These are phyloP conservation scores for Dipteronia sinensis DNA, from an alignment of 345 rosid genomes.

Conservation along the genomic window DNA sequence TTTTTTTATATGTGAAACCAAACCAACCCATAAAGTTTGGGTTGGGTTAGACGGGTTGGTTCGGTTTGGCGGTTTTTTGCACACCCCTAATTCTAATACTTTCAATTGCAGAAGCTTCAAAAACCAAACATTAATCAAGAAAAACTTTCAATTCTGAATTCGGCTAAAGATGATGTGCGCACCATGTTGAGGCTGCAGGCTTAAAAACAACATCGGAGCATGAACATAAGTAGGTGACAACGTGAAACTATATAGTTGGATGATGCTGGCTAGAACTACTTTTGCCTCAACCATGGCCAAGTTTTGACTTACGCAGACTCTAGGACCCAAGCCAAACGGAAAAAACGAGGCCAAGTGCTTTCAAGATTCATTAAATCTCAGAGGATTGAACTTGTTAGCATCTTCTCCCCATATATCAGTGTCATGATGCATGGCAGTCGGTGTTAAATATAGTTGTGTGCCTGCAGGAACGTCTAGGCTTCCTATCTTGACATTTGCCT, in stretches of 20 bases:
- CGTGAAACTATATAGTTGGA: slow-evolving; percentile 43
- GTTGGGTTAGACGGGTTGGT: no score
- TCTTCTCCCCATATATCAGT: slow-evolving; percentile 70
- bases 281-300: slow-evolving; percentile 59
- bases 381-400: slow-evolving; percentile 63
- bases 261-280: slow-evolving; percentile 54
- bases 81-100: no score
- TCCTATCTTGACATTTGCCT: slow-evolving; percentile 47
- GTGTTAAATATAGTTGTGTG: slow-evolving; percentile 55
- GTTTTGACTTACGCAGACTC: slow-evolving; percentile 58
- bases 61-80: no score
- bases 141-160: slow-evolving; percentile 20
- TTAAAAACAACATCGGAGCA: slow-evolving; percentile 57
- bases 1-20: no score
- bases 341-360: slow-evolving; percentile 48
- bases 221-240: slow-evolving; percentile 69
- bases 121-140: not conserved
- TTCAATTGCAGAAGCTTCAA: no score
- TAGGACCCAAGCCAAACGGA: slow-evolving; percentile 67
- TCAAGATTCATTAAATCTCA: slow-evolving; percentile 50
- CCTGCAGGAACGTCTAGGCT: slow-evolving; percentile 57
- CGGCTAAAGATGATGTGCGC: slow-evolving; percentile 58
- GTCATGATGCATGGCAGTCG: slow-evolving; percentile 60
- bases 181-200: slow-evolving; percentile 68
- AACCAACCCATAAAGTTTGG: no score